Evolutionary conservation across 2,329 filamentous ascomycete genomes (phyloP).

Genomic region (Xylariaceae sp.): DNA sequence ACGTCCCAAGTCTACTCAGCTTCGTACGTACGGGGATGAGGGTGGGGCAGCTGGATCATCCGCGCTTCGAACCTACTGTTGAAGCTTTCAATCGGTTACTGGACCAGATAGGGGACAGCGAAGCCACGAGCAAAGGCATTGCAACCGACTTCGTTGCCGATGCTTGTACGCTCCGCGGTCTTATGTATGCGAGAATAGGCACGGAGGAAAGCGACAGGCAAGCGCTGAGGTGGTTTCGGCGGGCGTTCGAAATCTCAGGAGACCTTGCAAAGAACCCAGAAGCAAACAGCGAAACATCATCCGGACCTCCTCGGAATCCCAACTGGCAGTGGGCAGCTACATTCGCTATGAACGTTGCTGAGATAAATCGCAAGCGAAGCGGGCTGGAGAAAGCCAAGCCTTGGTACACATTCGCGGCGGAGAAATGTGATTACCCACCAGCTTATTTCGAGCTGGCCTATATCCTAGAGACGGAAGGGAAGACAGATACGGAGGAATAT

Average conservation of each 20-base stretch:
- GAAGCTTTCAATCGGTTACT: slow-evolving; percentile 18
- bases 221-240: slow-evolving; percentile 30
- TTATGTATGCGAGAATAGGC: slow-evolving; percentile 20
- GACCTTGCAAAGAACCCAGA: not conserved
- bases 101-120: slow-evolving; percentile 18
- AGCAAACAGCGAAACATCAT: not conserved
- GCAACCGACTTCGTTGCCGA: slow-evolving; percentile 25
- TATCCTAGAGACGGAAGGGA: slow-evolving; percentile 20
- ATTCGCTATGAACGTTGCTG: slow-evolving; percentile 30
- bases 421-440: slow-evolving; percentile 29
- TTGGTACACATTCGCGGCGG: slow-evolving; percentile 23
- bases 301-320: not conserved
- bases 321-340: slow-evolving; percentile 34
- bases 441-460: slow-evolving; percentile 27
- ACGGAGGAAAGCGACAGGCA: slow-evolving; percentile 14
- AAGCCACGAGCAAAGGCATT: not conserved
- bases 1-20: slow-evolving; percentile 35
- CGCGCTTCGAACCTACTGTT: slow-evolving; percentile 17
- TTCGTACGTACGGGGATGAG: slow-evolving; percentile 22
- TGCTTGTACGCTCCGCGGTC: slow-evolving; percentile 35
- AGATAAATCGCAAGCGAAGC: slow-evolving; percentile 21
- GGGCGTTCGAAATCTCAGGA: slow-evolving; percentile 18
- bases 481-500: slow-evolving; percentile 19
- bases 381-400: slow-evolving; percentile 21
- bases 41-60: slow-evolving; percentile 1